phyloP scores from a whole-genome alignment of 1,284 basidiomycete species.

The Lignosus rhinocerotis region DNA sequence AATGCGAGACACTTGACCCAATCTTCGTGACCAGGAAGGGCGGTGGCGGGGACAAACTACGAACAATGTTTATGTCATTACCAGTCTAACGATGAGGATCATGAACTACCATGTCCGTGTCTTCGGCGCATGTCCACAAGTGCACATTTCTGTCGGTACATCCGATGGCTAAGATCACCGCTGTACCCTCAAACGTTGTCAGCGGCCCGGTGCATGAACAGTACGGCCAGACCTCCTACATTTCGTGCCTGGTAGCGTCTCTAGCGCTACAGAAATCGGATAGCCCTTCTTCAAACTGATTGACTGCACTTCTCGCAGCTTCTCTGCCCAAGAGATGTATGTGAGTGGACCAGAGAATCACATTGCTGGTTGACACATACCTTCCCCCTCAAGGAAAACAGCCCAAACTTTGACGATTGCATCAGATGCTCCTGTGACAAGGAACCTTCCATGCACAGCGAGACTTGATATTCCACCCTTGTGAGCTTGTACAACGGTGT shows the following conservation, averaged over 20 bases:
- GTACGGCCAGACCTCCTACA: slow-evolving; percentile 41
- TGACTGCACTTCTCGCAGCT: slow-evolving; percentile 54
- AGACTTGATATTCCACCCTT: slow-evolving; percentile 67
- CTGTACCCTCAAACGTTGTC: slow-evolving; percentile 38
- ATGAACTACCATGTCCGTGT: slow-evolving; percentile 31
- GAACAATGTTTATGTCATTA: neutral
- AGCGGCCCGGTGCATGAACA: neutral
- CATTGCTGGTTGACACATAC: slow-evolving; percentile 13
- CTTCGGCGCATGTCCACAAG: slow-evolving; percentile 72
- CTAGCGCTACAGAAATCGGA: slow-evolving; percentile 70
- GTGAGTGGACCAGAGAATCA: neutral
- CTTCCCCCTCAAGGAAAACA: slow-evolving; percentile 36
- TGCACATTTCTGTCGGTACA: slow-evolving; percentile 77
- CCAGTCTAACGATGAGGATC: slow-evolving; percentile 27
- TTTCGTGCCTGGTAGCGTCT: slow-evolving; percentile 64
- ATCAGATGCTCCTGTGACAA: slow-evolving; percentile 84
- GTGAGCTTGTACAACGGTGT: slow-evolving; percentile 59
- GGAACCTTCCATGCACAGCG: slow-evolving; percentile 43
- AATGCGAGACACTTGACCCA: slow-evolving; percentile 87
- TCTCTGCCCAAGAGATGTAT: slow-evolving; percentile 34
- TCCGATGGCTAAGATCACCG: slow-evolving; percentile 72
- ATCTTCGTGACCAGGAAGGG: slow-evolving; percentile 88
- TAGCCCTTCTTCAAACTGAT: slow-evolving; percentile 72
- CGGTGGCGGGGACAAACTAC: slow-evolving; percentile 60
- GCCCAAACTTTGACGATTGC: slow-evolving; percentile 74